Evolutionary conservation across 2,329 filamentous ascomycete species (phyloP), one percentile per base, ranked within the genome.

Genomic region (Dichotomopilus funicola): DNA sequence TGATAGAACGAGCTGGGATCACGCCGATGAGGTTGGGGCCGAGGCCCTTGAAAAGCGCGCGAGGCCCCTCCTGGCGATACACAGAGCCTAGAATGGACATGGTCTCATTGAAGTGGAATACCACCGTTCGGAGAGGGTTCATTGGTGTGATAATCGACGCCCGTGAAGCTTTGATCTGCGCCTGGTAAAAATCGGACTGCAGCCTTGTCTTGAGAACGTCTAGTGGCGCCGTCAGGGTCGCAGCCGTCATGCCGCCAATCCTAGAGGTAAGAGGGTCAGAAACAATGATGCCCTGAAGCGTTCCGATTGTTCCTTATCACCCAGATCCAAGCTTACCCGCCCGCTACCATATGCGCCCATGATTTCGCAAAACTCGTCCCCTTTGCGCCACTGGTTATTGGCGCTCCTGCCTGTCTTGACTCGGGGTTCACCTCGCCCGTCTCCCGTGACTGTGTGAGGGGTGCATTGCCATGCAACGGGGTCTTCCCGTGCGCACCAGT

Each of bases 131-230:
- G 11, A 83, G 68, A 4, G 89, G 81, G 47, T 84, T 82, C 62
- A 89, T 78, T 59, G 82, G 60, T 70, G 76, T 64, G 72, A 79
- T 66, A 72, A 80, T 67, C 67, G 83, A 80, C n/a, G 81, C 75
- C 49, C 88, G 82, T 7, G 82, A 79, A 12, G 86, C 82, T 35
- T 80, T 79, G 46, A 96, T 79, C 71, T 96, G 89, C 7, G 85
- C 79, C 70, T 96, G 89, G 77, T 96, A 96, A 70, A 95, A 95
- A 68, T 95, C 91, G 66, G 90, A 95, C 70, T 97, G 92, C 3
- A 97, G 78, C 38, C 92, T 85, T 9, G 92, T 97, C 71, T 95
- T 95, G 50, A 97, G 80, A 36, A 96, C 91, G 68, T 96, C 92
- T 57, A 97, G 86, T 27, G 92, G 92, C 7, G 90, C 91, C 1